These are phyloP conservation scores for Alternaria ethzedia DNA, from an alignment of 2,329 filamentous ascomycete species.

Conservation along the genomic window DNA sequence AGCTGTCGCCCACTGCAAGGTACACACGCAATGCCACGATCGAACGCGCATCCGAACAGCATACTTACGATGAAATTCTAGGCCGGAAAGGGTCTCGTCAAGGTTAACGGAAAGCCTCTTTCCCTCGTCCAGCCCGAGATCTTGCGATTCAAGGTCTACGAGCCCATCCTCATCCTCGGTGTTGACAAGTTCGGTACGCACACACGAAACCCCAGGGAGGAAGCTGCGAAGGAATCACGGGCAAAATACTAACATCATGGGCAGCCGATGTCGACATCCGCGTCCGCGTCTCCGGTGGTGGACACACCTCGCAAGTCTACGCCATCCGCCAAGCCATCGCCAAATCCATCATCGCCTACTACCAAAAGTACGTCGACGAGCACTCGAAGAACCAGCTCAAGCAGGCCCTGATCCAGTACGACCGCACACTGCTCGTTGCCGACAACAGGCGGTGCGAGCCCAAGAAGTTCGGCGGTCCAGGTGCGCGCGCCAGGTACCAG, in stretches of 20 bases:
- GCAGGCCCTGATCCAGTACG: slow-evolving; percentile 94
- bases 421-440: slow-evolving; percentile 96
- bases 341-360: slow-evolving; percentile 96
- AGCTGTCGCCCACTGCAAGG: slow-evolving; percentile 94
- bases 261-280: slow-evolving; percentile 89
- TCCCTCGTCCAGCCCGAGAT: slow-evolving; percentile 93
- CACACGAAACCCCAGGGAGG: slow-evolving; percentile 9
- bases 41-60: slow-evolving; percentile 26
- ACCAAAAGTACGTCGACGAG: slow-evolving; percentile 99
- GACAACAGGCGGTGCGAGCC: slow-evolving; percentile 99
- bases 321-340: slow-evolving; percentile 98
- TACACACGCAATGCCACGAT: slow-evolving; percentile 53
- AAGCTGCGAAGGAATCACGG: slow-evolving; percentile 15
- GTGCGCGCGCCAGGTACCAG: slow-evolving; percentile 96
- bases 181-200: slow-evolving; percentile 86
- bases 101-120: slow-evolving; percentile 98
- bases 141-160: slow-evolving; percentile 99
- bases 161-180: slow-evolving; percentile 95
- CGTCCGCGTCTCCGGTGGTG: slow-evolving; percentile 94
- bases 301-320: slow-evolving; percentile 97
- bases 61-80: slow-evolving; percentile 47
- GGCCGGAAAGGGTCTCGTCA: slow-evolving; percentile 88
- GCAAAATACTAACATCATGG: slow-evolving; percentile 14
- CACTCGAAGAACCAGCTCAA: slow-evolving; percentile 99
- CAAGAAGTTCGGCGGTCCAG: slow-evolving; percentile 96